Conservation (phyloP, 169 alveolate species). For the Neospora caninum region DNA sequence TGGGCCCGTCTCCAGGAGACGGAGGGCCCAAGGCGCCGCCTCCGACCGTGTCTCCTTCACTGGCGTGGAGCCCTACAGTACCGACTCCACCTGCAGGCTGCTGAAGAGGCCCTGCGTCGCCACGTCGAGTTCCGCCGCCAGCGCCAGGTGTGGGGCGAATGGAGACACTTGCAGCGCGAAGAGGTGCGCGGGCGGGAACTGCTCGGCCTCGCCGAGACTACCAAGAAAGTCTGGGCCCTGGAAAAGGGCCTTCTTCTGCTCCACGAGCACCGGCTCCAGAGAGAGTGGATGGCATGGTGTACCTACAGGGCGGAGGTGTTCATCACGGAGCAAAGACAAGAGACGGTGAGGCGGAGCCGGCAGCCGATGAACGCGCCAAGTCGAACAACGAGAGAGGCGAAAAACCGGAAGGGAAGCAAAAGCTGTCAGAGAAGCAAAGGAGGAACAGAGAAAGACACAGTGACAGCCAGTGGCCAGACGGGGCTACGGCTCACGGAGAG, state of each 20-base stretch:
- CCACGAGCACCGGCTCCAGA: conserved; percentile 27
- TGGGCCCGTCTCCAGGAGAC: conserved; percentile 23
- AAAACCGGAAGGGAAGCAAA: too few relatives aligned
- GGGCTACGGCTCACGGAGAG: too few relatives aligned
- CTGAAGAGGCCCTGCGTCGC: not conserved
- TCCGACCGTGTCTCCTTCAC: not conserved
- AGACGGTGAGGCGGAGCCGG: not conserved
- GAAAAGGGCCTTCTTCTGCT: conserved; percentile 12
- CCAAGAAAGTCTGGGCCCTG: not conserved
- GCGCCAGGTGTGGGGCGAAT: not conserved
- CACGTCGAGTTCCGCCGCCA: not conserved
- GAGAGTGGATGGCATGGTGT: conserved; percentile 46
- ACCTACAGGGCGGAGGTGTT: conserved; percentile 25
- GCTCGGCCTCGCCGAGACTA: not conserved
- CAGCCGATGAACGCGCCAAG: not conserved
- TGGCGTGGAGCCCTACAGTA: conserved; percentile 29
- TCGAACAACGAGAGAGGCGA: too few relatives aligned
- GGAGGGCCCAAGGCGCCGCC: not conserved
- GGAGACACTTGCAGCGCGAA: not conserved
- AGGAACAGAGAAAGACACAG: too few relatives aligned
- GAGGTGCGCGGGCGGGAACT: not conserved
- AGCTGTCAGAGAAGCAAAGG: too few relatives aligned
- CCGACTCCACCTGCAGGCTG: conserved; percentile 28
- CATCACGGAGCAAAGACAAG: not conserved
- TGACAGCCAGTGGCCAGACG: too few relatives aligned